phyloP scores from a whole-genome alignment of 768 basidiomycete genomes.

The Exidia glandulosa region DNA sequence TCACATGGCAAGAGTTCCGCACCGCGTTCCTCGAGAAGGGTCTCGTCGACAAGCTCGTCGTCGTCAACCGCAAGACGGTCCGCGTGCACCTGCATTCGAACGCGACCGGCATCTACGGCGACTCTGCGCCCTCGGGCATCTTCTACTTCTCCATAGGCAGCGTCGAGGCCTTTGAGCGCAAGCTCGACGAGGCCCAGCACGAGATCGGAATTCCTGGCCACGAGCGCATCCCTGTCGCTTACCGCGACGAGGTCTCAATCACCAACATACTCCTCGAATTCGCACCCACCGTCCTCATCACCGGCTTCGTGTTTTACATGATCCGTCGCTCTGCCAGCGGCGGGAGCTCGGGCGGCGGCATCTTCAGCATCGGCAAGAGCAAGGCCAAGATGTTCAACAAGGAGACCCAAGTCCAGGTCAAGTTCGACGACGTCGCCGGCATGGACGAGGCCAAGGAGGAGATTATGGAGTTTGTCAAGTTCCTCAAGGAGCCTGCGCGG shows the following conservation, averaged over 20 bases:
- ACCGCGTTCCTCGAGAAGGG: constrained; percentile 95
- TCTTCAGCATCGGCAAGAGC: constrained; percentile 96
- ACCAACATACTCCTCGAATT: constrained; percentile 76
- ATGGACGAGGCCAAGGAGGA: constrained; percentile 99
- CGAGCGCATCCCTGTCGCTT: constrained; percentile 94
- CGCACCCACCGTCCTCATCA: constrained; percentile 88
- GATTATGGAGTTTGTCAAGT: constrained; percentile 99
- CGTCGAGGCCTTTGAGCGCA: constrained; percentile 91
- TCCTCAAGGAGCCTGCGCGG: constrained; percentile 88
- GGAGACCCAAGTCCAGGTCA: constrained; percentile 85
- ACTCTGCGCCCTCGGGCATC: constrained; percentile 40
- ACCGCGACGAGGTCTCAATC: constrained; percentile 87
- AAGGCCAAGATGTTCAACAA: constrained; percentile 92
- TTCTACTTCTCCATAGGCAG: constrained; percentile 97
- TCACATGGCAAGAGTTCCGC: constrained; percentile 99
- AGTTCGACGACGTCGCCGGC: constrained; percentile 95
- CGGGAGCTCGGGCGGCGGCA: constrained; percentile 67
- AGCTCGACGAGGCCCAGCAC: constrained; percentile 84
- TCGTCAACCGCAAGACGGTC: constrained; percentile 83
- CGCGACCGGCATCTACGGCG: constrained; percentile 61
- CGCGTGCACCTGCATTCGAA: constrained; percentile 90
- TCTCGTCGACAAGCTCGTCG: constrained; percentile 85
- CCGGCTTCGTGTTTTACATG: constrained; percentile 84
- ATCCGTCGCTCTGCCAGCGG: constrained; percentile 54
- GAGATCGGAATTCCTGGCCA: constrained; percentile 86